These are phyloP conservation scores for Bruguiera parviflora DNA, from an alignment of 345 rosid genomes.

Conservation along the genomic window DNA sequence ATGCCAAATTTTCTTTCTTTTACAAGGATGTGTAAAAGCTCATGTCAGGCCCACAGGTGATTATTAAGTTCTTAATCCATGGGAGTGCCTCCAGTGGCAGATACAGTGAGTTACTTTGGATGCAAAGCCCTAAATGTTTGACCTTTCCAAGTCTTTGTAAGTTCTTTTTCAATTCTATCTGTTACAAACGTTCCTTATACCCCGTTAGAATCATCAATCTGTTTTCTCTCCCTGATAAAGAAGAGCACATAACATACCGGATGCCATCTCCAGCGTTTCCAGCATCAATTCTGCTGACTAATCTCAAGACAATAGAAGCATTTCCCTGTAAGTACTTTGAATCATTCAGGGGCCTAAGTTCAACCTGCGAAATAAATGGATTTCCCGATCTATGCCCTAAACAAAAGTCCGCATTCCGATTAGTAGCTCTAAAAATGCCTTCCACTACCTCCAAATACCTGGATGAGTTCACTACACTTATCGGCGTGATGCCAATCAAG, in stretches of 20 bases:
- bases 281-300: constrained; percentile 42
- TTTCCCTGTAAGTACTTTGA: constrained; percentile 32
- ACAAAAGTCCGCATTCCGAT: constrained; percentile 41
- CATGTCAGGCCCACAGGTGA: no score
- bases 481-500: constrained; percentile 39
- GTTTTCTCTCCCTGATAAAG: not conserved
- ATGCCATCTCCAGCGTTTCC: constrained; percentile 30
- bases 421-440: constrained; percentile 41
- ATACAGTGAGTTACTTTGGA: no score
- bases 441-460: constrained; percentile 40
- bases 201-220: not conserved
- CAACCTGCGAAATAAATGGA: constrained; percentile 50
- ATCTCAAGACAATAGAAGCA: constrained; percentile 32
- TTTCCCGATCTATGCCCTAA: constrained; percentile 33
- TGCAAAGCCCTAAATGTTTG: no score
- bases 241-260: constrained; percentile 35
- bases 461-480: constrained; percentile 30
- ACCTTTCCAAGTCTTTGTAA: not conserved
- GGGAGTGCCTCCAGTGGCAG: no score
- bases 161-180: not conserved
- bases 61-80: no score
- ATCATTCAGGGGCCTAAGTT: constrained; percentile 44
- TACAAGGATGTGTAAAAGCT: no score
- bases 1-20: not conserved
- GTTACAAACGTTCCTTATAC: not conserved